Conservation (phyloP, 768 basidiomycete genomes). For the Tremella yokohamensis region DNA sequence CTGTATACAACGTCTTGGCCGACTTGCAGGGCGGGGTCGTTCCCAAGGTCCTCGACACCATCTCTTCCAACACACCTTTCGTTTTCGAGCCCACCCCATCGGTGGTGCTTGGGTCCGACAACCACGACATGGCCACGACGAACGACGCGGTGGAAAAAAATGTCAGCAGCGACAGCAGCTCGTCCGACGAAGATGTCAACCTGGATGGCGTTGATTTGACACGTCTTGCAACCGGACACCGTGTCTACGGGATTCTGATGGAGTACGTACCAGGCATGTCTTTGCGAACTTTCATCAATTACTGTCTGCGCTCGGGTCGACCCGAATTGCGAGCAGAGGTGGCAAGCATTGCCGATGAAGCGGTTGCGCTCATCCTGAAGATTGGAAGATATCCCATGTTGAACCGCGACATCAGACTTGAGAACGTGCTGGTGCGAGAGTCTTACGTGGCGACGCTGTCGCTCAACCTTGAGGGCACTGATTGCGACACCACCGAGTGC, state of each 20-base stretch:
- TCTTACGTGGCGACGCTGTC: no score
- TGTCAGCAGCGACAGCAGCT: no score
- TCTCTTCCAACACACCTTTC: background rate
- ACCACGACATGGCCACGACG: no score
- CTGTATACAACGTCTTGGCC: constrained; percentile 5
- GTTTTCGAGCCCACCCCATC: no score
- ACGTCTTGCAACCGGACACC: background rate
- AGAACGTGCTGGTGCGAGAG: constrained; percentile 2
- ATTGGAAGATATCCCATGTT: background rate
- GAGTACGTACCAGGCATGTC: constrained; percentile 10
- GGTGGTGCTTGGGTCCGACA: no score
- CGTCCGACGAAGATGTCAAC: no score
- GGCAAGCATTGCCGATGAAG: background rate
- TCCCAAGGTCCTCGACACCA: constrained; percentile 5
- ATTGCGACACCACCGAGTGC: no score
- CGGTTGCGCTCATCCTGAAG: background rate
- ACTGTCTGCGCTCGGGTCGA: background rate
- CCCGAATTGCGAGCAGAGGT: background rate
- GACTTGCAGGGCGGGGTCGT: constrained; percentile 3
- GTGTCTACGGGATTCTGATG: background rate
- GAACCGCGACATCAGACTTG: constrained; percentile 4
- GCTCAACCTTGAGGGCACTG: no score
- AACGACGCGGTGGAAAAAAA: no score
- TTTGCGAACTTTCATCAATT: constrained; percentile 6
- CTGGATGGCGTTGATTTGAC: no score